Percentiles rank a stretch among this genome's conserved stretches.
Conservation (phyloP, 1,139 yeast species). For the Magnusiomyces suaveolens region DNA sequence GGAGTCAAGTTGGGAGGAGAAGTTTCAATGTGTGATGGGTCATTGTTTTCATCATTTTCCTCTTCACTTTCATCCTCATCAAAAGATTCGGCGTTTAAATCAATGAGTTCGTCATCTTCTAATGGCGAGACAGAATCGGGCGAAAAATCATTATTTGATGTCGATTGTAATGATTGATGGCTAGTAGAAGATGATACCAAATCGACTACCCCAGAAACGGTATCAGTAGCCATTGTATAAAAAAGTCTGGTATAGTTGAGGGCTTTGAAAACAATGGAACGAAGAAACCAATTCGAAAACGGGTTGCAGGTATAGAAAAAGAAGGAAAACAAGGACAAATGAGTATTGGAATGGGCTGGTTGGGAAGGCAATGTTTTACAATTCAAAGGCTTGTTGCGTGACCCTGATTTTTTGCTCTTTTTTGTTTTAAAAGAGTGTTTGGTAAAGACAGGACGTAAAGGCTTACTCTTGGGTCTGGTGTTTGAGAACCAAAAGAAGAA, state of each 20-base stretch:
- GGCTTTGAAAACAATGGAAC: neutral
- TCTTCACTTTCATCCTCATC: slow-evolving; percentile 22
- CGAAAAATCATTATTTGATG: neutral
- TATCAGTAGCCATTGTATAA: slow-evolving; percentile 1
- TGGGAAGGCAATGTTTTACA: neutral
- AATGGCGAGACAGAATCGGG: neutral
- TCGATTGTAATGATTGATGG: neutral
- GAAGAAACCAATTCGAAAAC: neutral
- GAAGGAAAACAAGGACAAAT: too few species aligned
- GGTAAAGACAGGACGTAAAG: too few species aligned
- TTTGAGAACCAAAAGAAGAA: too few species aligned
- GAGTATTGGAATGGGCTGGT: neutral
- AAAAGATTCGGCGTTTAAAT: slow-evolving; percentile 8
- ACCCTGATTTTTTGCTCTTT: neutral
- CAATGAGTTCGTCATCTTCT: slow-evolving; percentile 10
- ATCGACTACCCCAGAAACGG: neutral
- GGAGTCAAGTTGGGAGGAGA: neutral
- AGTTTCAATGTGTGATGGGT: neutral
- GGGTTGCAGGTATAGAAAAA: too few species aligned
- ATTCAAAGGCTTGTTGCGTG: neutral
- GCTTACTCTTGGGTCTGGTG: too few species aligned
- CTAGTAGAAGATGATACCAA: slow-evolving; percentile 3
- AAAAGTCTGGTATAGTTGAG: neutral
- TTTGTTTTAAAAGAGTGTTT: neutral
- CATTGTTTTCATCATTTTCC: slow-evolving; percentile 11